Evolutionary conservation across 2,329 filamentous ascomycete genomes (phyloP).

Genomic region (Penicillium sclerotigenum): DNA sequence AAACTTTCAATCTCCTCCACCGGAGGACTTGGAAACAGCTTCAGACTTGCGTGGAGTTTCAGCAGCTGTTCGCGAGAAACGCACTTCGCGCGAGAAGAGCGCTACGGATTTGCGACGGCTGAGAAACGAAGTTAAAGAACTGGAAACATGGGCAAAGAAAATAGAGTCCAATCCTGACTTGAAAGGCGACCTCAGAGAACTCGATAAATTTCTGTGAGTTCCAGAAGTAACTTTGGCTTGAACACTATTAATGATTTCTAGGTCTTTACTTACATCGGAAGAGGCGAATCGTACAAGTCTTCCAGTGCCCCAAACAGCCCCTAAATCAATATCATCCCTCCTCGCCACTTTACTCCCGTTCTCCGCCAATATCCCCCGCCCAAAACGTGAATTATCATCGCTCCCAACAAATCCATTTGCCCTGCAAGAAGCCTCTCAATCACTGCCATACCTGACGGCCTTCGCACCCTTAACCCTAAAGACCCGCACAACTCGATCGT

Average conservation of each 20-base stretch:
- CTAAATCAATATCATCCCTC: constrained; percentile 33
- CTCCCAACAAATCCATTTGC: constrained; percentile 64
- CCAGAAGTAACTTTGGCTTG: neutral
- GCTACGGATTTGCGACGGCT: constrained; percentile 56
- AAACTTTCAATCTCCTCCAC: constrained; percentile 15
- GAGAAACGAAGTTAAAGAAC: constrained; percentile 57
- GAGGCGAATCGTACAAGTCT: constrained; percentile 22
- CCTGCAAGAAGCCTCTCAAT: constrained; percentile 52
- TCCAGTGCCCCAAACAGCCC: constrained; percentile 19
- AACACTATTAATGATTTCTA: constrained; percentile 26
- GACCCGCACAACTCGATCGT: constrained; percentile 28
- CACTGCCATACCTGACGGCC: constrained; percentile 65
- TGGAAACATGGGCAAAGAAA: constrained; percentile 59
- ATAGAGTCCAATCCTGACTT: constrained; percentile 34
- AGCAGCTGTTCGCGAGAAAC: constrained; percentile 44
- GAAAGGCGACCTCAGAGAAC: constrained; percentile 35
- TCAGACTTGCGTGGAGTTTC: constrained; percentile 15
- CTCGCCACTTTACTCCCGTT: constrained; percentile 45
- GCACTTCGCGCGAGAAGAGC: constrained; percentile 53
- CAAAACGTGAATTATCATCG: constrained; percentile 31
- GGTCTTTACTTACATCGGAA: constrained; percentile 32
- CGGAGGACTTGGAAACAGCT: constrained; percentile 13
- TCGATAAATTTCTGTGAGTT: constrained; percentile 36
- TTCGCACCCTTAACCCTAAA: constrained; percentile 65
- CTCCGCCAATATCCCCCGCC: constrained; percentile 27